Base-by-base conservation (phyloP, 257 asterid species). In the Solanum commersonii region DNA sequence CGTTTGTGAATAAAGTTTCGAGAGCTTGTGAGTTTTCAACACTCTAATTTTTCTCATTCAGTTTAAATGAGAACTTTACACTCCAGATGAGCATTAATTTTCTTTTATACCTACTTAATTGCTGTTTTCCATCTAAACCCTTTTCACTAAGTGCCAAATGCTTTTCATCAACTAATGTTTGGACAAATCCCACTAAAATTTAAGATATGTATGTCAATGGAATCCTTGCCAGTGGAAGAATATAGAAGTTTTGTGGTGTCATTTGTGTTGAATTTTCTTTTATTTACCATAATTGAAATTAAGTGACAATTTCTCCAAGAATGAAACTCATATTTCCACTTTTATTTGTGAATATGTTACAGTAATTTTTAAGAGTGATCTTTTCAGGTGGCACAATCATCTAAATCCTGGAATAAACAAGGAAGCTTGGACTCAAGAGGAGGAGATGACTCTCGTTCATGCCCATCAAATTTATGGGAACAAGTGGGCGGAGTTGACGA, bases 401-500 rank as follows among this genome's bases (percentile, higher is more conserved):
- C 95, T 97, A 38, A 97, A 97, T 91, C 99, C 99, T 85, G 84
- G 84, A 89, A 96, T 96, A 86, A 96, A 96, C 84, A 96, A 95
- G 90, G 96, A 96, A 91, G 97, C 99, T 84, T 96, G 99, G 99
- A 96, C 98, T 59, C 98, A 93, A 91, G 99, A 96, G 83, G 99
- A 96, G 93, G 98, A 96, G 90, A 89, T 96, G 92, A 94, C 98
- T 88, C 89, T 96, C 85, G 92, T 96, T 88, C 96, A 90, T 88
- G 99, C 98, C 86, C 99, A 96, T 89, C 97, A 93, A 87, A 91
- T 92, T 87, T 92, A 93, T 77, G 99, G 99, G 89, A 97, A 97
- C 95, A 97, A 97, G 92, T 97, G 99, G 99, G 99, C 99, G 2
- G 99, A 95, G 95, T 91, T 96, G 89, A 94, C 98, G 1, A 95